Base-by-base conservation (phyloP, 441 rosid species). In the Croton setiger region DNA sequence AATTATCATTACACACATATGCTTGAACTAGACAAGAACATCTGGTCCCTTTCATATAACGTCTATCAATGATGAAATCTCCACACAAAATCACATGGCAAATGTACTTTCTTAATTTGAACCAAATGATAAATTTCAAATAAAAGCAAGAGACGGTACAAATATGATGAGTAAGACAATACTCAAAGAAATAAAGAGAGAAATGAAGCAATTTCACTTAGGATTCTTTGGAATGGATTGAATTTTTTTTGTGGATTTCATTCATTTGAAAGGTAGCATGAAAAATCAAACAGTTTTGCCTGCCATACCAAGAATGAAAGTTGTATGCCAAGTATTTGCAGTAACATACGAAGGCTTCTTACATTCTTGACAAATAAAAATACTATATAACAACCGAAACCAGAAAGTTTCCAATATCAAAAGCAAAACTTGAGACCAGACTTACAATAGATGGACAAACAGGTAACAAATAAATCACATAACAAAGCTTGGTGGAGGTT, bases 21-120 rank as follows among this genome's bases (percentile, higher is more conserved):
- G 20, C 23, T 65, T 51, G 37, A 59, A 43, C 60, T 57, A 18
- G 56, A 54, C 17, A 44, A 20, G 60, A 68, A 60, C 35, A 5
- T 43, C 13, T 53, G 35, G 39, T 9, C 31, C 35, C 67, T 45
- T 48, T 2, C 17, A 48, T 15, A 17, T 48, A 48, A 21, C n/a
- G 20, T 43, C 49, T 36, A 61, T 36, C 55, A 39, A 35, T 51
- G n/a, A 53, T 23, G 41, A 39, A 69, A 31, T 15, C 35, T 4
- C 49, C 5, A 52, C 5, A 35, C 5, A 33, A 3, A 11, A 27
- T 21, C 12, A 27, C 17, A 74, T 49, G 37, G 36, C 49, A 39
- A 33, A 67, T 44, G 51, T 37, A 39, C 35, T 37, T 31, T 6
- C 52, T 21, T 44, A 48, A 33, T 63, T 55, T 39, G 52, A 41